phyloP scores from a whole-genome alignment of 164 flowering plant species.

The Vitis rupestris region DNA sequence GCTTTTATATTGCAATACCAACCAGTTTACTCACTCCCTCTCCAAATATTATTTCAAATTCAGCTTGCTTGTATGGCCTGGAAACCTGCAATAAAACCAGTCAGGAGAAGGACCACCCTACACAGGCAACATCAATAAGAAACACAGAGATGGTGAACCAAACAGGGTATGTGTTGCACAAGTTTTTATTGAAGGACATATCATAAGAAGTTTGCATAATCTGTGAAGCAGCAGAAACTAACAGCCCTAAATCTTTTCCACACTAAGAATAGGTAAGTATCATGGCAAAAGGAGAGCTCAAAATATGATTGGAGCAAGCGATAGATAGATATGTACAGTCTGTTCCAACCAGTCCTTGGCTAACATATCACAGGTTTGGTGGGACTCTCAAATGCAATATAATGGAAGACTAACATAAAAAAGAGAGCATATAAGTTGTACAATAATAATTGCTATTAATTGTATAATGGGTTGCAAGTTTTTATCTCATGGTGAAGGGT shows the following conservation, averaged over 20 bases:
- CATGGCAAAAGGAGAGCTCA: not conserved
- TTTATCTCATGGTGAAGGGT: too few species aligned
- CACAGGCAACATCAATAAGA: not conserved
- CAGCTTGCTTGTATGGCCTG: constrained; percentile 98
- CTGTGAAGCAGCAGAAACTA: not conserved
- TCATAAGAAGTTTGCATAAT: not conserved
- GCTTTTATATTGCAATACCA: constrained; percentile 20
- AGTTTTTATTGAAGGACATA: not conserved
- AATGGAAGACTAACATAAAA: too few species aligned
- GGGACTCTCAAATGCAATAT: too few species aligned
- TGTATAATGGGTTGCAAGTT: too few species aligned
- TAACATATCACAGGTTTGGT: too few species aligned
- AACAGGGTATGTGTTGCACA: not conserved
- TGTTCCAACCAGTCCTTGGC: too few species aligned
- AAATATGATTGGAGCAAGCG: not conserved
- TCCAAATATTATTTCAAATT: constrained; percentile 92
- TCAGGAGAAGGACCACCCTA: not conserved
- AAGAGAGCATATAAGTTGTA: too few species aligned
- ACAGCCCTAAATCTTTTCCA: not conserved
- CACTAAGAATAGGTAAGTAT: not conserved
- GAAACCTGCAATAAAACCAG: constrained; percentile 67
- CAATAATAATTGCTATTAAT: too few species aligned
- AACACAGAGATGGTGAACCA: not conserved
- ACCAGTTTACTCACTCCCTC: constrained; percentile 96
- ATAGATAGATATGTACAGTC: too few species aligned